Conservation (phyloP, 129 eudicot genomes). For the Escallonia herrerae region DNA sequence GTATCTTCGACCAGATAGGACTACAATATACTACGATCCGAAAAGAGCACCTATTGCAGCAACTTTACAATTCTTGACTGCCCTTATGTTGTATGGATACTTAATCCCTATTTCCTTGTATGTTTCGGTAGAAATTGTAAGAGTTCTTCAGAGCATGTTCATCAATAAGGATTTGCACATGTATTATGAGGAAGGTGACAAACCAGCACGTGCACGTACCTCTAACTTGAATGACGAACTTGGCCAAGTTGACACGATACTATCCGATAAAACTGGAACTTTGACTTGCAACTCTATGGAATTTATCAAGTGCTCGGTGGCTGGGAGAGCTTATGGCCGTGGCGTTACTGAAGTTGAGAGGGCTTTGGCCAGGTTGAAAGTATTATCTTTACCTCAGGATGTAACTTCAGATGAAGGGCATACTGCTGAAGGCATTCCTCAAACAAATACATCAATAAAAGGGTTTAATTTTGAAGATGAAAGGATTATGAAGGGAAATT, state of each 20-base stretch:
- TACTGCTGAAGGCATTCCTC: background rate
- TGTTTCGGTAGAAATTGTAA: slow-evolving; percentile 60
- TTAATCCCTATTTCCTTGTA: slow-evolving; percentile 52
- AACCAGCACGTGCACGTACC: slow-evolving; percentile 63
- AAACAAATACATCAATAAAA: slow-evolving; percentile 22
- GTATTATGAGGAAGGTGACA: slow-evolving; percentile 56
- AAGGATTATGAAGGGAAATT: slow-evolving; percentile 39
- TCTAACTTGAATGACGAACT: slow-evolving; percentile 67
- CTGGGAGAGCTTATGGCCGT: slow-evolving; percentile 41
- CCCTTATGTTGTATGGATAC: slow-evolving; percentile 30
- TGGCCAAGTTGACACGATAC: slow-evolving; percentile 60
- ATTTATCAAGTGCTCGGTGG: slow-evolving; percentile 44
- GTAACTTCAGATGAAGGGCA: background rate
- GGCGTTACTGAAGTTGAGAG: slow-evolving; percentile 44
- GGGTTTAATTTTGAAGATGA: slow-evolving; percentile 59
- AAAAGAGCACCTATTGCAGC: slow-evolving; percentile 22
- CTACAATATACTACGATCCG: slow-evolving; percentile 27
- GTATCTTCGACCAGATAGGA: slow-evolving; percentile 40
- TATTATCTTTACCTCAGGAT: slow-evolving; percentile 12
- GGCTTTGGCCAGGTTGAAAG: slow-evolving; percentile 35
- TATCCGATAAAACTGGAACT: slow-evolving; percentile 60
- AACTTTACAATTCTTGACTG: slow-evolving; percentile 28
- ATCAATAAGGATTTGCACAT: slow-evolving; percentile 52
- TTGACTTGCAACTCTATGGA: slow-evolving; percentile 53
- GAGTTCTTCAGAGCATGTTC: slow-evolving; percentile 50